Evolutionary conservation across 441 rosid species (phyloP), one percentile per base, ranked within the genome.

Genomic region (Erodium moschatum): DNA sequence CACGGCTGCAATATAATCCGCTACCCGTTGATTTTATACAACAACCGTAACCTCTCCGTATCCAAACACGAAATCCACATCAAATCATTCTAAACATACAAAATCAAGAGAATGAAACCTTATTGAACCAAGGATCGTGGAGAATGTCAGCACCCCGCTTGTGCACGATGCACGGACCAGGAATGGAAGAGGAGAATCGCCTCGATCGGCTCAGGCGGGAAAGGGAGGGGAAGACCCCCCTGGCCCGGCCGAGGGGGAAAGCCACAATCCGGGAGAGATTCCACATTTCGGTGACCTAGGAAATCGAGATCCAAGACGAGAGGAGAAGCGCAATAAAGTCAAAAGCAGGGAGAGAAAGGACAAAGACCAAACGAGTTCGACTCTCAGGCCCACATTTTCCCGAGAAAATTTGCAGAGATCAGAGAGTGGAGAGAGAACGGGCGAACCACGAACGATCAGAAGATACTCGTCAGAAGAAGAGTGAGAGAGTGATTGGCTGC

Each of bases 51-150:
- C 64, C 27, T 9, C 31, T 60, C 64, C 64, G 9, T 24, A 21
- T 60, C 62, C 13, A 58, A 58, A 21, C 64, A 60, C 7, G 29
- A 60, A 60, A 60, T 24, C 64, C 33, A 27, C 0, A 20, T 3
- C 29, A 11, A 60, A 21, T 20, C 64, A 19, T 1, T 20, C 64
- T 56, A 66, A 20, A 5, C 2, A 3, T 16, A 31, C 16, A 35
- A 16, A 33, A 19, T 61, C 2, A 16, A 63, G 18, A 8, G 10
- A 38, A 13, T 5, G 13, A 15, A 67, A 94, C 98, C 97, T 94
- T 94, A 56, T 94, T 94, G 84, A 86, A 89, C 98, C 97, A 94
- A 9, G 98, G 97, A 89, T 94, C 98, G 73, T 94, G 97, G 77
- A 94, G 98, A 72, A 94, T 91, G 81, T 94, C 98, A 13, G 96